A percentile compares a stretch with the other conserved stretches of the same genome.
Evolutionary conservation across 2,329 filamentous ascomycete genomes (phyloP).

Genomic region (Nothophaeocryptopus gaeumannii): DNA sequence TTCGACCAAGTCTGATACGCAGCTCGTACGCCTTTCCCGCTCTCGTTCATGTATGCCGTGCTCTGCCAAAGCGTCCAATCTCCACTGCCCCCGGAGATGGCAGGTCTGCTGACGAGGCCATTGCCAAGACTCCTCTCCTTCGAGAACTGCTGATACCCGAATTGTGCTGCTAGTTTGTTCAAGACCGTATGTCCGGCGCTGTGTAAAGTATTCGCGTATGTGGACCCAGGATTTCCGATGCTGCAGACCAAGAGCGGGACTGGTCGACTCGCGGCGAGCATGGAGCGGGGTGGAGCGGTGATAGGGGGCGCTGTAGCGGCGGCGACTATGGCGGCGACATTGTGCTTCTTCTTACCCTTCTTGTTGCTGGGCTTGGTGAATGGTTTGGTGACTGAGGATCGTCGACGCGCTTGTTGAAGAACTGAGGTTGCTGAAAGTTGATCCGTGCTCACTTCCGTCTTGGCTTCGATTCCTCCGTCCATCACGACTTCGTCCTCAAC

Average conservation of each 20-base stretch:
- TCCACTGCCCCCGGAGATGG: constrained; percentile 28
- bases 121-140: constrained; percentile 46
- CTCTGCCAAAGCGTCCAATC: constrained; percentile 69
- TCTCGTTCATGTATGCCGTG: constrained; percentile 78
- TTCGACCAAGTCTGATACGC: constrained; percentile 59
- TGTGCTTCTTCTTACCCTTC: constrained; percentile 8
- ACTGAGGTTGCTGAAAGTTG: no score
- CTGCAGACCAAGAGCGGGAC: constrained; percentile 72
- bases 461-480: no score
- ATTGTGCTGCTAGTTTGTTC: constrained; percentile 54
- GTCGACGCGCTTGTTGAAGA: constrained; percentile 1
- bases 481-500: no score
- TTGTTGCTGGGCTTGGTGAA: constrained; percentile 3
- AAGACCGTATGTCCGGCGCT: constrained; percentile 82
- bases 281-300: constrained; percentile 4
- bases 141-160: constrained; percentile 37
- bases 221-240: constrained; percentile 74
- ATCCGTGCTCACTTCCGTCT: no score
- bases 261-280: constrained; percentile 24
- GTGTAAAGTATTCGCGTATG: constrained; percentile 75
- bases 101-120: constrained; percentile 51
- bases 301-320: not conserved
- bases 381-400: constrained; percentile 13
- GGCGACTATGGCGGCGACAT: not conserved
- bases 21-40: constrained; percentile 65